phyloP scores from a whole-genome alignment of 345 rosid species.

The Firmiana major region DNA sequence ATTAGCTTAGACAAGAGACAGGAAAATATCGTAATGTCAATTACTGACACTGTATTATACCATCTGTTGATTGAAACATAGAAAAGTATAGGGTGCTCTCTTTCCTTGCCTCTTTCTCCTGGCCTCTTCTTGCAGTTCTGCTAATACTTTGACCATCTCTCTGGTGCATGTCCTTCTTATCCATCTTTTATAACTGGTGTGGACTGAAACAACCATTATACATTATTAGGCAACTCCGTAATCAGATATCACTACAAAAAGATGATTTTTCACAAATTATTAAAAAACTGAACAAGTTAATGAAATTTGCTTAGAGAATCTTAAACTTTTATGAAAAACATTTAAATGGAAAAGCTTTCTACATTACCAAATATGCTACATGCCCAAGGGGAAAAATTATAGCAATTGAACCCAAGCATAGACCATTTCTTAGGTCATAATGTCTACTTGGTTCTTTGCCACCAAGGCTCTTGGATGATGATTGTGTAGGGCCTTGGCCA shows the following conservation, averaged over 20 bases:
- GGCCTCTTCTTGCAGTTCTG: background rate
- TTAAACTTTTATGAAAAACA: background rate
- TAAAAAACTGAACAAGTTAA: background rate
- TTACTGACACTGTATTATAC: background rate
- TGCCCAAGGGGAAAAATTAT: background rate
- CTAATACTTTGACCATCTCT: background rate
- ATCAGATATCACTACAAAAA: background rate
- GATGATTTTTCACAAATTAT: background rate
- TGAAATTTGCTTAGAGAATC: background rate
- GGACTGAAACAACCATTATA: background rate
- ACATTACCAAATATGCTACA: background rate
- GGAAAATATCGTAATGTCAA: background rate
- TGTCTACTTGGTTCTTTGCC: background rate
- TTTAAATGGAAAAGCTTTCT: background rate
- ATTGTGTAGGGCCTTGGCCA: background rate
- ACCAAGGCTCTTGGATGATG: background rate
- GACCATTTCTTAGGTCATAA: background rate
- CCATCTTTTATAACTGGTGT: background rate
- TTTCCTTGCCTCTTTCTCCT: background rate
- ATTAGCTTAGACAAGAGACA: background rate
- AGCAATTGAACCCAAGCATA: background rate
- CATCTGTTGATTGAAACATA: background rate
- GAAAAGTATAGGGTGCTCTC: background rate
- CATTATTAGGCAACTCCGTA: background rate
- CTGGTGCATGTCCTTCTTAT: background rate